Percentiles rank a stretch among this genome's conserved stretches.
Evolutionary conservation across 1,284 basidiomycete species (phyloP).

Genomic region (Sanghuangporus baumii): DNA sequence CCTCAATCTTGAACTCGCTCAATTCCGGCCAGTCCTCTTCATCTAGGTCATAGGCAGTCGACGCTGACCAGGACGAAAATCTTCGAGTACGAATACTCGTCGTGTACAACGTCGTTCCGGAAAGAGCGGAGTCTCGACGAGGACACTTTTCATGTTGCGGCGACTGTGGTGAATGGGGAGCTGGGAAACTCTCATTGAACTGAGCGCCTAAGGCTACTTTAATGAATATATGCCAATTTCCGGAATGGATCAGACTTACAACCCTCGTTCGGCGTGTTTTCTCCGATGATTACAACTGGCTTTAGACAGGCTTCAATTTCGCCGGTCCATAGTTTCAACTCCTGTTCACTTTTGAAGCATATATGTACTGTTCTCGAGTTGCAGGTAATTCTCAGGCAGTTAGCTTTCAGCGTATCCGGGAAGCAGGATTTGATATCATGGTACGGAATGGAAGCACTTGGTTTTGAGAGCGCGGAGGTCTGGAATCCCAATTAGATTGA

Average conservation of each 20-base stretch:
- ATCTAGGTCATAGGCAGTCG: neutral
- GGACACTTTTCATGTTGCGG: neutral
- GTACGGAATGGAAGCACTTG: neutral
- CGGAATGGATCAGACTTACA: neutral
- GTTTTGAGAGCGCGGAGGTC: constrained; percentile 1
- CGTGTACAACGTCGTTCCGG: constrained; percentile 1
- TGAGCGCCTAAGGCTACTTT: neutral
- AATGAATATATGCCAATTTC: neutral
- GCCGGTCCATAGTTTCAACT: constrained; percentile 6
- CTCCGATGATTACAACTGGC: constrained; percentile 14
- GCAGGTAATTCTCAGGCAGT: neutral
- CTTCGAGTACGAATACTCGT: neutral
- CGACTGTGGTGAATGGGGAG: neutral
- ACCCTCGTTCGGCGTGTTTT: neutral
- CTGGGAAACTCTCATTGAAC: neutral
- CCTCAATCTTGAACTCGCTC: neutral
- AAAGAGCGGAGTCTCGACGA: neutral
- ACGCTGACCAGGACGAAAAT: neutral
- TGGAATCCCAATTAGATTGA: neutral
- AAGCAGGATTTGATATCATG: neutral
- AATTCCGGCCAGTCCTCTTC: neutral
- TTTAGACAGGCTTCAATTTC: constrained; percentile 4
- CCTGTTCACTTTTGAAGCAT: constrained; percentile 7
- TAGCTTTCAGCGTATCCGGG: neutral
- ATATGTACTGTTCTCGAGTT: neutral